A percentile compares a stretch with the other conserved stretches of the same genome.
Evolutionary conservation across 768 basidiomycete species (phyloP).

Genomic region (Leccinum obscurum): DNA sequence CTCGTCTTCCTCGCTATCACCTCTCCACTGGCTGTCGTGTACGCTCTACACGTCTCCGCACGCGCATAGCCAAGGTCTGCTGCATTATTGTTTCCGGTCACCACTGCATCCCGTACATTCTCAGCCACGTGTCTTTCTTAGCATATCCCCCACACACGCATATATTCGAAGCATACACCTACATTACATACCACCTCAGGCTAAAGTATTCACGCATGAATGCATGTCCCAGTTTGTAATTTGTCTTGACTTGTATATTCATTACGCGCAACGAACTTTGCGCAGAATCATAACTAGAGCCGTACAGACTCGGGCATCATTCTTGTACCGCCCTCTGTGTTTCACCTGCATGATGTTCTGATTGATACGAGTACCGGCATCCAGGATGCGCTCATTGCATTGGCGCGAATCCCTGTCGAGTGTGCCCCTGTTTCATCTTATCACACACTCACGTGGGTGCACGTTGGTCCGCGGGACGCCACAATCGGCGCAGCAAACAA

Average conservation of each 20-base stretch:
- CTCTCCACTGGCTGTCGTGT: slow-evolving; percentile 20
- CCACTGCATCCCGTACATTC: neutral
- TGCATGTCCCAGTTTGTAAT: slow-evolving; percentile 1
- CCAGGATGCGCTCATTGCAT: neutral
- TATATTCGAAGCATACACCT: slow-evolving; percentile 15
- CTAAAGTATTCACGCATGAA: slow-evolving; percentile 7
- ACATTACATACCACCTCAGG: slow-evolving; percentile 12
- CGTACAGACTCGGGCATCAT: slow-evolving; percentile 11
- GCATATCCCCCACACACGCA: slow-evolving; percentile 13
- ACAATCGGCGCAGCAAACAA: slow-evolving; percentile 8
- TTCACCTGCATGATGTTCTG: slow-evolving; percentile 6
- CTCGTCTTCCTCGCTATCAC: slow-evolving; percentile 19
- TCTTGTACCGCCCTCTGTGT: slow-evolving; percentile 20
- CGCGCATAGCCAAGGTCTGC: neutral
- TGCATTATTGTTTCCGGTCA: neutral
- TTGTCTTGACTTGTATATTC: slow-evolving; percentile 14
- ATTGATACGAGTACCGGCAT: neutral
- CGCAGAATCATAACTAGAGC: slow-evolving; percentile 18
- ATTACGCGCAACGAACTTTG: slow-evolving; percentile 14
- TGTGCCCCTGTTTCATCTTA: slow-evolving; percentile 6
- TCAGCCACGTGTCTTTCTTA: slow-evolving; percentile 1
- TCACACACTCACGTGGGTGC: neutral
- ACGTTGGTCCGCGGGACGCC: slow-evolving; percentile 3
- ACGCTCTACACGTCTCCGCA: slow-evolving; percentile 14
- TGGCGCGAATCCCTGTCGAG: neutral